Conservation (phyloP, 352 stramenopile genomes). For the Globisporangium nodosum region DNA sequence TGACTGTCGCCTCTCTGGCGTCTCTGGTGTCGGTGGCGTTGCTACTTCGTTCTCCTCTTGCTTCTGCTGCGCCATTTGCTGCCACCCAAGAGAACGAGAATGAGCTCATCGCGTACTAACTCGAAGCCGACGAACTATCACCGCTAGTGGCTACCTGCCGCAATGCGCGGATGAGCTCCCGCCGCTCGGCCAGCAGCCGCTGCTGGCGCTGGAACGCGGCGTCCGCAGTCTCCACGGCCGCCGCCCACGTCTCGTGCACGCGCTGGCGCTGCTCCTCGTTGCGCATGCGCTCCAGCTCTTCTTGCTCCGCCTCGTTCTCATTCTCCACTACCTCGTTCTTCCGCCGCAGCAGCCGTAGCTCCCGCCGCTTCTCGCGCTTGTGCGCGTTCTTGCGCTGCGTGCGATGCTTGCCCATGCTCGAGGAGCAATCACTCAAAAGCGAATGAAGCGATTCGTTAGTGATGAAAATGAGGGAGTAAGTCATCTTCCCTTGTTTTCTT, state of each 20-base stretch:
- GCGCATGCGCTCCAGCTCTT: slow-evolving; percentile 45
- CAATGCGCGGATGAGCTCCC: slow-evolving; percentile 43
- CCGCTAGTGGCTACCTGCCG: slow-evolving; percentile 24
- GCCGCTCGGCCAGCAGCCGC: slow-evolving; percentile 42
- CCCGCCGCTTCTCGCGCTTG: slow-evolving; percentile 65
- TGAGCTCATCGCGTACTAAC: not conserved
- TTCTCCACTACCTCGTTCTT: not conserved
- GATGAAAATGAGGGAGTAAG: no score
- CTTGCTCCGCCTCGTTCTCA: slow-evolving; percentile 30
- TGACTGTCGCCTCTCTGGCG: not conserved
- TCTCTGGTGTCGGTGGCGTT: not conserved
- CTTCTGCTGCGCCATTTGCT: slow-evolving; percentile 20
- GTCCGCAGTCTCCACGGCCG: slow-evolving; percentile 29
- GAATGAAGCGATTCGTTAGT: not conserved
- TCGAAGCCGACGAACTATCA: not conserved
- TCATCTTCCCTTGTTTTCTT: no score
- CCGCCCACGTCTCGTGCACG: slow-evolving; percentile 48
- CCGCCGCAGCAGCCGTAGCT: slow-evolving; percentile 22
- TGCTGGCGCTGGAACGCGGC: slow-evolving; percentile 39
- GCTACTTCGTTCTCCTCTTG: slow-evolving; percentile 8
- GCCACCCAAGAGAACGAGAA: slow-evolving; percentile 7
- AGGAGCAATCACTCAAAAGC: no score
- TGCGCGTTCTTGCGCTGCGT: slow-evolving; percentile 75
- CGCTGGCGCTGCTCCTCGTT: slow-evolving; percentile 55
- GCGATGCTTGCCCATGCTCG: slow-evolving; percentile 18